These are phyloP conservation scores for Plasmodium inui DNA, from an alignment of 169 alveolate genomes.

Conservation along the genomic window DNA sequence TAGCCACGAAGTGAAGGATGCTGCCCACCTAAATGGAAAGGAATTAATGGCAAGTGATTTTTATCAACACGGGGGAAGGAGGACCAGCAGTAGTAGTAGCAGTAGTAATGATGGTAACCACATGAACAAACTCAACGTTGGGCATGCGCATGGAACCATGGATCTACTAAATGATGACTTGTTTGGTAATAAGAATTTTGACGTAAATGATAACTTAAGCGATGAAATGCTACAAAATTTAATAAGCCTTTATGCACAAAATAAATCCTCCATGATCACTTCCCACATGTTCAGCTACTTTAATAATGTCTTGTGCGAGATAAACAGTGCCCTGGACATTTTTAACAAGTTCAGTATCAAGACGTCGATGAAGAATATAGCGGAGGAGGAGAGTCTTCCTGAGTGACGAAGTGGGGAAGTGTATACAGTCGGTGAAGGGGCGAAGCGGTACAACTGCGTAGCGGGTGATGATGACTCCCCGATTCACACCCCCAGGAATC, in stretches of 20 bases:
- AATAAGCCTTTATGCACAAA: conserved; percentile 61
- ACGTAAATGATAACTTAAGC: conserved; percentile 38
- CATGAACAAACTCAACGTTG: not conserved
- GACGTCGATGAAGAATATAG: conserved; percentile 18
- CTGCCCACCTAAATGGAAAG: not conserved
- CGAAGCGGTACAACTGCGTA: not conserved
- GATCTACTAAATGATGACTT: not conserved
- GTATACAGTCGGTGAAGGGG: not conserved
- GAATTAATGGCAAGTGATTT: not conserved
- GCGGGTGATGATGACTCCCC: conserved; percentile 18
- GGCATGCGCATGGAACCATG: not conserved
- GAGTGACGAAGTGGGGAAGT: not conserved
- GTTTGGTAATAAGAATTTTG: conserved; percentile 6
- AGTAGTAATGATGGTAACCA: not conserved
- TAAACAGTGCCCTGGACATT: conserved; percentile 62
- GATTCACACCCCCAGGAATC: not conserved
- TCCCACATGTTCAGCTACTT: conserved; percentile 65
- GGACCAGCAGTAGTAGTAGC: not conserved
- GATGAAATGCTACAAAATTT: conserved; percentile 71
- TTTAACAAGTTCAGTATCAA: conserved; percentile 54
- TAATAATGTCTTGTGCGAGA: conserved; percentile 64
- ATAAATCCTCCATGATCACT: conserved; percentile 70
- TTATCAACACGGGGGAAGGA: not conserved
- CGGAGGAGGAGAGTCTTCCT: conserved; percentile 5
- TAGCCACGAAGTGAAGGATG: not conserved